Base-by-base conservation (phyloP, 1,139 yeast species). In the Pichia inconspicua region DNA sequence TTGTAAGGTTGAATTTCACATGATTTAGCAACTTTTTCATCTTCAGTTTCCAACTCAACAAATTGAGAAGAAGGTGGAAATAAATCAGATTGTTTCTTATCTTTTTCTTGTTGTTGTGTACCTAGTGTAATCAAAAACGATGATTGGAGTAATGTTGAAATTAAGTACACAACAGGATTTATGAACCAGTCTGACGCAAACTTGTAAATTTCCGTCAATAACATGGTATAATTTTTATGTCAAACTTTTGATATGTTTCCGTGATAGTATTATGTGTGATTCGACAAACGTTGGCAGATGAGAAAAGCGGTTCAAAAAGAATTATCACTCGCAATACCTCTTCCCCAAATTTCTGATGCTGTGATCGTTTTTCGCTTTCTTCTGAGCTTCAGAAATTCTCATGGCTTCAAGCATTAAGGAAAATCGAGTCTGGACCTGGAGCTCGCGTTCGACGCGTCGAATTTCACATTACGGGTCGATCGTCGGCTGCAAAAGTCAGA, bases 41-140 rank as follows among this genome's bases (percentile, higher is more conserved):
- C 30, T 5, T 34, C 15, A 10, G 43, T 39, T 14, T 41, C 39
- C 27, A 37, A 7, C 11, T 46, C 34, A 9, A 42, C 22, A 40
- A 46, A 42, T 2, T 46, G 30, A 2, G 32, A 12, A 22, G 43
- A 27, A 34, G 41, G n/a, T 41, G 47, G 47, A 30, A 45, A 45
- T n/a, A 41, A 22, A 14, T 39, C 22, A n/a, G 41, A 34, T 3
- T 25, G 39, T 36, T 31, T 38, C 34, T 34, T 38, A 25, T 25
- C 42, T 25, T 3, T 15, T 25, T 43, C 42, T 8, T 32, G 25
- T 27, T 32, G 39, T 2, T 17, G 30, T 9, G 3, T 4, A n/a
- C n/a, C 39, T 25, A 22, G 19, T 15, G 25, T 40, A 15, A 37
- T 37, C 8, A 37, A 14, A 10, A 37, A 37, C 3, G 40, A 37